phyloP scores from a whole-genome alignment of 2,329 filamentous ascomycete genomes.

The Metarhizium humberi region DNA sequence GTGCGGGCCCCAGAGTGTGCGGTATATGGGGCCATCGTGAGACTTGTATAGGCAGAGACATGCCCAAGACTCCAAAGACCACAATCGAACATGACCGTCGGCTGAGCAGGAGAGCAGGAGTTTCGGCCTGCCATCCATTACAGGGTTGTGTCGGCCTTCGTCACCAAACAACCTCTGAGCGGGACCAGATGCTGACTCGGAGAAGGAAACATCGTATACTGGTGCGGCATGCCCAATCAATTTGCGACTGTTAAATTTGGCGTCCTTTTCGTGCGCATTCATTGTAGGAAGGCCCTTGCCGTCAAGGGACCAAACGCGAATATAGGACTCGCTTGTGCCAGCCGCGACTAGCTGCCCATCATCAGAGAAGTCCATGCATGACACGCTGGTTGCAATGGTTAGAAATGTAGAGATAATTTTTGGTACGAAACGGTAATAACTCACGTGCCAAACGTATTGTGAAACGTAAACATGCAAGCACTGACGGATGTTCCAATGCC shows the following conservation, averaged over 20 bases:
- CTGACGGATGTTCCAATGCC: slow-evolving; percentile 77
- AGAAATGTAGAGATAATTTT: background rate
- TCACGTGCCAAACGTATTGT: slow-evolving; percentile 88
- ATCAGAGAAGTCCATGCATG: slow-evolving; percentile 92
- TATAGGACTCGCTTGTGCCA: slow-evolving; percentile 89
- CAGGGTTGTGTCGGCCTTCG: slow-evolving; percentile 29
- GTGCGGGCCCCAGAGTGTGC: slow-evolving; percentile 81
- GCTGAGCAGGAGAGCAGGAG: slow-evolving; percentile 80
- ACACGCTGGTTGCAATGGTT: slow-evolving; percentile 48
- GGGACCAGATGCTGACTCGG: slow-evolving; percentile 53
- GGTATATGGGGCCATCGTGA: slow-evolving; percentile 82
- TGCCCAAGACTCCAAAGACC: slow-evolving; percentile 88
- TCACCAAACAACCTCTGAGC: slow-evolving; percentile 40
- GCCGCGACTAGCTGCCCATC: slow-evolving; percentile 81
- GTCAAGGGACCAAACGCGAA: slow-evolving; percentile 86
- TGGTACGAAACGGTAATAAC: slow-evolving; percentile 15
- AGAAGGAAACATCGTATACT: slow-evolving; percentile 85
- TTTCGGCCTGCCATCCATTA: slow-evolving; percentile 50
- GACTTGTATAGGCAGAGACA: slow-evolving; percentile 91
- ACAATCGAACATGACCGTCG: slow-evolving; percentile 81
- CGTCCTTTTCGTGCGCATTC: slow-evolving; percentile 46
- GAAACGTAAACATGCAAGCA: slow-evolving; percentile 96
- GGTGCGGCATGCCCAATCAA: slow-evolving; percentile 85
- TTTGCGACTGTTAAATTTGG: slow-evolving; percentile 56
- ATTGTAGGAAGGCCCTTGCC: slow-evolving; percentile 69